Evolutionary conservation across 805 yeast species (phyloP), one percentile per base, ranked within the genome.

Genomic region (Diddensiella caesifluorescens): DNA sequence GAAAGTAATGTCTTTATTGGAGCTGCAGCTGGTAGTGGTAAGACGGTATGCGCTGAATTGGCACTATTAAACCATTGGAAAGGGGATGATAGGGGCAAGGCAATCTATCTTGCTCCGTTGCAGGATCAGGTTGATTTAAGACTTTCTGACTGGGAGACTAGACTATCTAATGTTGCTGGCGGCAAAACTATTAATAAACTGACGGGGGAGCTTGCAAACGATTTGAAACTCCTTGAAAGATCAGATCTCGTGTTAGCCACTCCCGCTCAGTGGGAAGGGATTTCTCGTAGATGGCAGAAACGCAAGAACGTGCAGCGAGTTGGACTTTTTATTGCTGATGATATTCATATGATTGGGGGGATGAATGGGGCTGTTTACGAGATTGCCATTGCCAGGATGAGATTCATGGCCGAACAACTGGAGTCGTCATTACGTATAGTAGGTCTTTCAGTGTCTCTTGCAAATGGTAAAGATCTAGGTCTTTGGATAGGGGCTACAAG

Each of bases 281-380:
- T 88, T 0, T 75, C 95, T 0, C 74, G 90, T 47, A 70, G 88
- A 35, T 89, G 97, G 97, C 80, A 80, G 51, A 83, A 79, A 49
- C 70, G 94, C 42, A 77, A 75, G 49, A 77, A 49, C 48, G 67
- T 90, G 4, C 86, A 81, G 46, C 57, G 74, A 0, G 74, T 90
- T 22, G 87, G 78, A 35, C 58, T 86, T 23, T 54, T 87, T 2
- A 73, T 92, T 38, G 77, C 76, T 28, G 95, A 86, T 59, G 87
- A 86, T 54, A 62, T 75, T 13, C 95, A 90, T 51, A 53, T 62
- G 23, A 59, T 89, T 15, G 86, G 88, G 1, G 81, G 82, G 0
- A 36, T 49, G 3, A 57, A 55, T 12, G 95, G 95, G 0, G 62
- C 77, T 2, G 57, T 64, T 1, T 88, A 88, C 56, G 99, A 92